These are phyloP conservation scores for Penicillium soppii DNA, from an alignment of 495 filamentous ascomycete species.

Conservation along the genomic window DNA sequence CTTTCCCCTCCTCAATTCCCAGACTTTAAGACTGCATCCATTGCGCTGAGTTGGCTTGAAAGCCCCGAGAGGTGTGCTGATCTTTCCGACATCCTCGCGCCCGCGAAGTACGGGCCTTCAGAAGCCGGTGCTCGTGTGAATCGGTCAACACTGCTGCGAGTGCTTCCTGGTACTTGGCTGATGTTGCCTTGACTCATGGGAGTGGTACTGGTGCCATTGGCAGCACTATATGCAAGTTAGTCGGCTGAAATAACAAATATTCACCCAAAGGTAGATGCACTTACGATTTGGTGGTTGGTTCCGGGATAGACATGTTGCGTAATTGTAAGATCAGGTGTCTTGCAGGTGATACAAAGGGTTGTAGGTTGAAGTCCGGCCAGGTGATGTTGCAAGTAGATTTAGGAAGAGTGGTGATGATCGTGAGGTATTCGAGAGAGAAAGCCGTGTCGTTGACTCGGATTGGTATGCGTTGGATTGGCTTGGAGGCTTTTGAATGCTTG, in stretches of 20 bases:
- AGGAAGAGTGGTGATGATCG: neutral
- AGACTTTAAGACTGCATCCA: slow-evolving; percentile 34
- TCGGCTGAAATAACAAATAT: neutral
- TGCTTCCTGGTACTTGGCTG: slow-evolving; percentile 30
- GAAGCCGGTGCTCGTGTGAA: slow-evolving; percentile 33
- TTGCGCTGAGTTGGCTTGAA: slow-evolving; percentile 33
- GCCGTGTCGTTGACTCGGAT: neutral
- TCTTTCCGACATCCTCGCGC: slow-evolving; percentile 33
- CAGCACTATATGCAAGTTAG: slow-evolving; percentile 14
- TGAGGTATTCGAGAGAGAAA: neutral
- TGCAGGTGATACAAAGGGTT: neutral
- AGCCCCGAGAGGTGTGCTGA: slow-evolving; percentile 33
- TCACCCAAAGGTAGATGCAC: neutral
- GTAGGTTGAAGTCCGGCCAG: neutral
- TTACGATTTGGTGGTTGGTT: slow-evolving; percentile 14
- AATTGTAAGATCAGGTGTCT: neutral
- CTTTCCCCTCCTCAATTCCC: slow-evolving; percentile 5
- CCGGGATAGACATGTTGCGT: slow-evolving; percentile 21
- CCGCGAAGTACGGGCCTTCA: slow-evolving; percentile 40
- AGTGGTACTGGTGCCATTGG: slow-evolving; percentile 19
- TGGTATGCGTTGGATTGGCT: neutral
- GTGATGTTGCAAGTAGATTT: neutral
- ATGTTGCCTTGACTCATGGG: slow-evolving; percentile 33
- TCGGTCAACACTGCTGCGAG: slow-evolving; percentile 27
- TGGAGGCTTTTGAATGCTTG: neutral